Conservation (phyloP, 2,329 filamentous ascomycete genomes). For the Colletotrichum eleusines region DNA sequence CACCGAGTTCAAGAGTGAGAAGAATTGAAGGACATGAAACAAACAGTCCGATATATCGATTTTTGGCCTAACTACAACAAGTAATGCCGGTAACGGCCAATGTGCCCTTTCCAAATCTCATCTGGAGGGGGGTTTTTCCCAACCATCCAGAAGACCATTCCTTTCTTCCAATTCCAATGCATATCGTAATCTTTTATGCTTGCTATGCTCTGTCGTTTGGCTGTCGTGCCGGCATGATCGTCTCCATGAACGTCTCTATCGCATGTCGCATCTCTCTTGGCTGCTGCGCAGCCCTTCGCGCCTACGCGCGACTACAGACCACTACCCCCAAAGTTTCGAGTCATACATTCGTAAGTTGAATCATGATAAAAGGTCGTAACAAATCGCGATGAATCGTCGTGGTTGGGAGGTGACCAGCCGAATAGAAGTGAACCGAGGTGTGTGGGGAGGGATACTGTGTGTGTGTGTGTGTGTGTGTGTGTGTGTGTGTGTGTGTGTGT, state of each 20-base stretch:
- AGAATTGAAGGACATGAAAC: slow-evolving; percentile 20
- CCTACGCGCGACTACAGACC: slow-evolving; percentile 38
- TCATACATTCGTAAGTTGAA: slow-evolving; percentile 44
- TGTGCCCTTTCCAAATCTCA: slow-evolving; percentile 25
- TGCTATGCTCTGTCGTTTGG: slow-evolving; percentile 42
- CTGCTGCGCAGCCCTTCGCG: slow-evolving; percentile 29
- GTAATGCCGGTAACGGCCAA: slow-evolving; percentile 32
- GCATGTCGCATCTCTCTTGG: slow-evolving; percentile 39
- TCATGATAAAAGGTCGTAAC: slow-evolving; percentile 43
- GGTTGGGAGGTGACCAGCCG: slow-evolving; percentile 41
- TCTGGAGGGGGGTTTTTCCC: slow-evolving; percentile 15
- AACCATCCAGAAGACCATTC: slow-evolving; percentile 10
- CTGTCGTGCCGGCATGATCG: slow-evolving; percentile 42
- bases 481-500: slow-evolving; percentile 37
- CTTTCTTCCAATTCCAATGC: slow-evolving; percentile 31
- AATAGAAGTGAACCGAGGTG: slow-evolving; percentile 38
- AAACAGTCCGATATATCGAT: slow-evolving; percentile 35
- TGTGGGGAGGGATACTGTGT: slow-evolving; percentile 9
- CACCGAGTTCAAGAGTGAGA: background rate
- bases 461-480: slow-evolving; percentile 36
- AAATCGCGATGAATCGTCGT: slow-evolving; percentile 42
- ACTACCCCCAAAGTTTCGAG: slow-evolving; percentile 34
- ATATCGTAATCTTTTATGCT: slow-evolving; percentile 40
- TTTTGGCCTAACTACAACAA: slow-evolving; percentile 35
- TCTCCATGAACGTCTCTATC: slow-evolving; percentile 36